Evolutionary conservation across 345 rosid species (phyloP).

Genomic region (Chamaenerion angustifolium): DNA sequence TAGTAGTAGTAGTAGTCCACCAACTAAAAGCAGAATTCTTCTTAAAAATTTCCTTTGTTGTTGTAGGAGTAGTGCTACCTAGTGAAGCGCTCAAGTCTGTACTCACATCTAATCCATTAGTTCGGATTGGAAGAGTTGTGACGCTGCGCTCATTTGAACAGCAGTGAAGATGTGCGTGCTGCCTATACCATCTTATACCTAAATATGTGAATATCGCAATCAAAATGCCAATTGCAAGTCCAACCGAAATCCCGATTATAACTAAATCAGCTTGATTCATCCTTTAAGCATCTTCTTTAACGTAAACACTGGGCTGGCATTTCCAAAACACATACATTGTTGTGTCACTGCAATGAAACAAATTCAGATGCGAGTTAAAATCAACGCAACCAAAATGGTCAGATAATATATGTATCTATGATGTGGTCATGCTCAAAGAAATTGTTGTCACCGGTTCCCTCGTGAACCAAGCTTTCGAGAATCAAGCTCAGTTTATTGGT

Average conservation of each 20-base stretch:
- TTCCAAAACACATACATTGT: constrained; percentile 20
- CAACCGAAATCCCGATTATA: constrained; percentile 50
- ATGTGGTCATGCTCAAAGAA: no score
- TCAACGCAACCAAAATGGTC: no score
- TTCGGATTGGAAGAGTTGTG: constrained; percentile 52
- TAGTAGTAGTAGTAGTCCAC: constrained; percentile 33
- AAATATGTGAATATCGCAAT: constrained; percentile 53
- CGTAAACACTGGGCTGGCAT: constrained; percentile 25
- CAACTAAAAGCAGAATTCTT: constrained; percentile 34
- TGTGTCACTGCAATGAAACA: constrained; percentile 14
- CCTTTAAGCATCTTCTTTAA: constrained; percentile 22
- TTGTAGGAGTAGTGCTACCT: constrained; percentile 22
- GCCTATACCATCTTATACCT: constrained; percentile 51
- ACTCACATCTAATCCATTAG: constrained; percentile 54
- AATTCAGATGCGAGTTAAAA: not conserved
- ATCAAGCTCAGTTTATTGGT: no score
- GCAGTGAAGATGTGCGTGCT: constrained; percentile 29
- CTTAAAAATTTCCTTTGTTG: constrained; percentile 16
- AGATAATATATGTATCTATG: no score
- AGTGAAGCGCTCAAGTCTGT: constrained; percentile 56
- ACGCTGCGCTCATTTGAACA: constrained; percentile 42
- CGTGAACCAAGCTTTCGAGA: no score
- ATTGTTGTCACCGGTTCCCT: no score
- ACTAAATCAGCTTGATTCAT: constrained; percentile 50
- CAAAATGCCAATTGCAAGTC: constrained; percentile 65